phyloP scores from a whole-genome alignment of 345 rosid genomes.

The Camelina neglecta region DNA sequence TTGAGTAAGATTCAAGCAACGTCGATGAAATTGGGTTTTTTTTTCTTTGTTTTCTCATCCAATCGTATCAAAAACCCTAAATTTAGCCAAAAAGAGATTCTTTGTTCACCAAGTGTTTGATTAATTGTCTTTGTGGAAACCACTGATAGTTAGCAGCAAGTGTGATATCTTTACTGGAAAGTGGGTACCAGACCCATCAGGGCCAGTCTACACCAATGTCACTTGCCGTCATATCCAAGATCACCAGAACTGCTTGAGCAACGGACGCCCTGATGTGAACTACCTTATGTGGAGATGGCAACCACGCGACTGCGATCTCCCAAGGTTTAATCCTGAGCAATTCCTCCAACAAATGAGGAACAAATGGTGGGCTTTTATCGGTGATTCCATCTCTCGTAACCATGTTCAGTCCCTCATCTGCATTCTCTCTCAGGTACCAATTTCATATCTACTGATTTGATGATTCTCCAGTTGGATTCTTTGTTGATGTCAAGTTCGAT shows the following conservation, averaged over 20 bases:
- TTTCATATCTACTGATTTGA: neutral
- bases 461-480: neutral
- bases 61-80: neutral
- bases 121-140: conserved; percentile 2
- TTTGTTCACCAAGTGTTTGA: conserved; percentile 26
- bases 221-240: conserved; percentile 88
- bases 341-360: conserved; percentile 71
- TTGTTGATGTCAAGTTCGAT: neutral
- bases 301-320: conserved; percentile 87
- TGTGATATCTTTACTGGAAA: conserved; percentile 77
- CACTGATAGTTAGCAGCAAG: conserved; percentile 30
- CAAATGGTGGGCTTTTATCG: conserved; percentile 82
- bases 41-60: neutral
- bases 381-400: conserved; percentile 98
- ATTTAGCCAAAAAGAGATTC: neutral
- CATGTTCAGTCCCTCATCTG: conserved; percentile 90
- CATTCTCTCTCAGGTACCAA: conserved; percentile 74
- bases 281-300: conserved; percentile 91
- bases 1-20: conserved; percentile 31
- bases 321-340: conserved; percentile 67
- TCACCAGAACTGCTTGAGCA: conserved; percentile 78
- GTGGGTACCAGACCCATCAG: conserved; percentile 74
- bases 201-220: conserved; percentile 70
- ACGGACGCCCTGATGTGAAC: conserved; percentile 70
- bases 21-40: neutral